Base-by-base conservation (phyloP, 208 protist genomes). In the Leishmania arabica region DNA sequence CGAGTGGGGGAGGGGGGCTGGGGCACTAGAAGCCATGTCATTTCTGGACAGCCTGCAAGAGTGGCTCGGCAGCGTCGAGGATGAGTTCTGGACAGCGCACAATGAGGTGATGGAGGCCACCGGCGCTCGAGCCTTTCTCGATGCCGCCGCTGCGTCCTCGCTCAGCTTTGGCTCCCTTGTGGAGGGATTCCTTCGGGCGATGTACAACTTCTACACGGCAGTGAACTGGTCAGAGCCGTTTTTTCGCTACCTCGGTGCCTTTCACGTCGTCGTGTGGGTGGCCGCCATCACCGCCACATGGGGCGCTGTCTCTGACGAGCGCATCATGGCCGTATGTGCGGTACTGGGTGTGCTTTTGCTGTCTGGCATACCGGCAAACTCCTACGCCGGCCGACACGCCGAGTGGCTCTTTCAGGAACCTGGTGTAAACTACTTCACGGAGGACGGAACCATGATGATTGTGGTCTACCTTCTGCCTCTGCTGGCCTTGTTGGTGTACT, bases 171-270 rank as follows among this genome's bases (percentile, higher is more conserved):
- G 70, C 8, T 49, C 80, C 13, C 78, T 83, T 27, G 58, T 42
- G 4, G 1, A 49, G 11, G 60, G 49, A 17, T 17, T 85, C 3
- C 21, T 53, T 15, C 72, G 84, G 40, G 78, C 89, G 21, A 76
- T 87, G 1, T 24, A 37, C 27, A 51, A 62, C 1, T 95, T 95
- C 74, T 75, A 89, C 24, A 27, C 54, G 4, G 87, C 92, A 7
- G 87, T 96, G 21, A 86, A 95, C 75, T 97, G 92, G 91, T 86
- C 80, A 0, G 92, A 97, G 78, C 92, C 91, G 0, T 94, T 96
- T 78, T 95, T 97, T 47, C 71, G 31, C 13, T 94, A 88, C 78
- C 85, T 97, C 21, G 75, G 71, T 3, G 82, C 54, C 17, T 94
- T 94, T 78, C 94, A 97, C 69, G 15, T 81, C 0, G 1, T 88